These are phyloP conservation scores for Pythium scleroteichum DNA, from an alignment of 352 stramenopile species.

Conservation along the genomic window DNA sequence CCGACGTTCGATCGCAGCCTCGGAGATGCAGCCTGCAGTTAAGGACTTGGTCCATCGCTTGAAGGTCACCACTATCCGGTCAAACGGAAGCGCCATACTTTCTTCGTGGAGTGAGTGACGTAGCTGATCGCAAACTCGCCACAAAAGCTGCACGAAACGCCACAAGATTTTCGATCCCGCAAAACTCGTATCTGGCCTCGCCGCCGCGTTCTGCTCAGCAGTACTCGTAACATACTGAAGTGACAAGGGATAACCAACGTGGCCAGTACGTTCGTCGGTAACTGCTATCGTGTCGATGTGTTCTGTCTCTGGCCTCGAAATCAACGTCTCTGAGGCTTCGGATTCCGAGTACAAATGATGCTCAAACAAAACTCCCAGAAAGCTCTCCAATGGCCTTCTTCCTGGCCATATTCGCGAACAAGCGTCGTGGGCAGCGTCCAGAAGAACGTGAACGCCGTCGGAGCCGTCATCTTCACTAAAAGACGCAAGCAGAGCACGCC, in stretches of 20 bases:
- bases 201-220: constrained; percentile 8
- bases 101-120: neutral
- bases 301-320: too few species aligned
- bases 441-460: too few species aligned
- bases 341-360: neutral
- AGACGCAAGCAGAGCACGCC: too few species aligned
- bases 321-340: too few species aligned
- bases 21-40: neutral
- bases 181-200: constrained; percentile 5
- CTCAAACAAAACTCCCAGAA: neutral
- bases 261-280: too few species aligned
- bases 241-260: neutral
- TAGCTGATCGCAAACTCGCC: constrained; percentile 4
- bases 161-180: constrained; percentile 15
- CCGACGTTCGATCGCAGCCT: neutral
- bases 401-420: neutral
- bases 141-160: constrained; percentile 19
- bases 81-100: neutral
- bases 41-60: neutral
- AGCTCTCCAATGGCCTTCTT: neutral
- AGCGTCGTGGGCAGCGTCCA: neutral
- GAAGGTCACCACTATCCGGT: neutral
- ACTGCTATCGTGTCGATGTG: too few species aligned
- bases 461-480: too few species aligned
- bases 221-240: constrained; percentile 20